Percentiles rank a stretch among this genome's conserved stretches.
Conservation (phyloP, 257 asterid species). For the Penstemon eatonii region DNA sequence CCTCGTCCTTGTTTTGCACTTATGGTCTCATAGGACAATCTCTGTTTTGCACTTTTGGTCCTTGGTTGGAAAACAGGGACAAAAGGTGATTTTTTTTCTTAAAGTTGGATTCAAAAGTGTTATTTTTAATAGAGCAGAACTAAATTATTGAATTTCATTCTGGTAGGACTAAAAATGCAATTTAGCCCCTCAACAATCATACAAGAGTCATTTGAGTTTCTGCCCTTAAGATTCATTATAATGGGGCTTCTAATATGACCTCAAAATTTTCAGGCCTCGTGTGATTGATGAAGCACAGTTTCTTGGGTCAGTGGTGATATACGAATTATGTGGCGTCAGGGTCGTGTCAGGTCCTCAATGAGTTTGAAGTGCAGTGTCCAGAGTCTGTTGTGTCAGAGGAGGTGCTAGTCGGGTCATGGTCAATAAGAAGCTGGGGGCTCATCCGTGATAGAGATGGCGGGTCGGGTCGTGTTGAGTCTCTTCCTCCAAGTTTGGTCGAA, state of each 20-base stretch:
- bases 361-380: conserved; percentile 44
- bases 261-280: conserved; percentile 19
- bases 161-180: no score
- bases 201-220: not conserved
- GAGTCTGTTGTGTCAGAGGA: conserved; percentile 41
- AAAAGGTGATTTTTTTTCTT: no score
- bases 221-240: not conserved
- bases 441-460: conserved; percentile 17
- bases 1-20: no score
- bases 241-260: not conserved
- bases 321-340: conserved; percentile 22
- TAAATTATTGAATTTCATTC: no score
- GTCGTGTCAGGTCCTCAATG: conserved; percentile 35
- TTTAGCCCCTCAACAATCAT: no score
- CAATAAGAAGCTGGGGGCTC: conserved; percentile 25
- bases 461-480: conserved; percentile 32
- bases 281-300: conserved; percentile 25
- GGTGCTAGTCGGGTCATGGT: conserved; percentile 49
- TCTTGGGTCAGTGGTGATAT: conserved; percentile 28
- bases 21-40: no score
- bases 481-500: conserved; percentile 28
- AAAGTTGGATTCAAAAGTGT: no score
- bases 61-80: no score
- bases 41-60: no score
- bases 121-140: no score